Evolutionary conservation across 164 flowering plant species (phyloP), one percentile per base, ranked within the genome.

Genomic region (Santalum album): DNA sequence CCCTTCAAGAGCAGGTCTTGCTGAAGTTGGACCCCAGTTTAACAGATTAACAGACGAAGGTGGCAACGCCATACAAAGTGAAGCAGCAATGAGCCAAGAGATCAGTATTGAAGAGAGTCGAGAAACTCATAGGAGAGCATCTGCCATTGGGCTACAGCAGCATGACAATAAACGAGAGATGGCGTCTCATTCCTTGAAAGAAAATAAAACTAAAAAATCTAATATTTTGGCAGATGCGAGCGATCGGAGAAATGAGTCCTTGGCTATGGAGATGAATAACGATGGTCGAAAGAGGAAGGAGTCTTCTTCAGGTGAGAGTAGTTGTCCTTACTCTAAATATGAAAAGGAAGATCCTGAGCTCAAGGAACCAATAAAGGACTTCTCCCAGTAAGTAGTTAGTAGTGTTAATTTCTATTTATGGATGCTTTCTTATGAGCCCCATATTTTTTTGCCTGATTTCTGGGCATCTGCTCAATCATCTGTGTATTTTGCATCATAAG

Each of bases 341-440:
- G 97, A 86, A 44, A 94, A 87, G 75, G 82, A 84, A 55, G 76
- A 72, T 49, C 95, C 99, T 29, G 96, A 90, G 54, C 77, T 86
- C 40, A 94, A 75, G 66, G 97, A 86, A 38, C 80, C 90, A 59
- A 86, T 94, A 63, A 76, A 72, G 62, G 83, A 81, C 68, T 49
- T 67, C 19, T 59, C 69, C 23, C 94, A 86, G 99, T 94, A 80
- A 73, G 99, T 82, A 57, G 5, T 46, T 45, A 21, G 10, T 19
- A 25, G 12, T 22, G 29, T 26, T 9, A 26, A 22, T 22, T 14
- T n/a, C 12, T 22, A 53, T n/a, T 19, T 16, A 21, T 20, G 18
- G 14, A 14, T 26, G 17, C 17, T 46, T 25, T 12, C 14, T 29
- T n/a, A 11, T 18, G 39, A 40, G 12, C 36, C 52, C 23, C 0